A percentile compares a stretch with the other conserved stretches of the same genome.
Evolutionary conservation across 495 filamentous ascomycete species (phyloP).

Genomic region (Lichina pygmaea): DNA sequence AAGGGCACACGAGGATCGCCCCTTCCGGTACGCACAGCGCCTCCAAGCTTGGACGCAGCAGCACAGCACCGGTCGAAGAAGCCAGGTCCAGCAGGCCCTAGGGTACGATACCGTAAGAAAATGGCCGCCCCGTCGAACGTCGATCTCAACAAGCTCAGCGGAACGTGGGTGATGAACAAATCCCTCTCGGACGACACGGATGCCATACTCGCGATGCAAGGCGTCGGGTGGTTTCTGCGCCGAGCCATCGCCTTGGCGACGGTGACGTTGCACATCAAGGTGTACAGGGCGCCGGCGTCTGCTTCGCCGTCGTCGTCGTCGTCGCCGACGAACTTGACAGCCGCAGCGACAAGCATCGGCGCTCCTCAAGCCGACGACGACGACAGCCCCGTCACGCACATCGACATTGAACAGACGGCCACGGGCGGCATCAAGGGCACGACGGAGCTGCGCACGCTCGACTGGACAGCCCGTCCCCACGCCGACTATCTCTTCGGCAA

Average conservation of each 20-base stretch:
- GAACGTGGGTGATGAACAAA: slow-evolving; percentile 68
- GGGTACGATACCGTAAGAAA: slow-evolving; percentile 6
- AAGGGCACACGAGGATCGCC: no score
- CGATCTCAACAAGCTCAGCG: slow-evolving; percentile 47
- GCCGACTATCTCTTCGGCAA: slow-evolving; percentile 59
- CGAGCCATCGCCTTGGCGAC: slow-evolving; percentile 46
- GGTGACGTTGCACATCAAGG: slow-evolving; percentile 39
- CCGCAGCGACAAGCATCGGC: no score
- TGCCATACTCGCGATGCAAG: slow-evolving; percentile 51
- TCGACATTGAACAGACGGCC: slow-evolving; percentile 57
- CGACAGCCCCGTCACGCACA: slow-evolving; percentile 24
- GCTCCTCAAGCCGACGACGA: not conserved
- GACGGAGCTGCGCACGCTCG: slow-evolving; percentile 40
- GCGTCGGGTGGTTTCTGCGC: slow-evolving; percentile 58
- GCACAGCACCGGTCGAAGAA: no score
- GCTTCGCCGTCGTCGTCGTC: no score
- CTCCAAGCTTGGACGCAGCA: no score
- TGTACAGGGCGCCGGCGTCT: slow-evolving; percentile 16
- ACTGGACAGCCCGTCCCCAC: slow-evolving; percentile 44
- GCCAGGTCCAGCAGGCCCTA: no score
- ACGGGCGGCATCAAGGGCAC: slow-evolving; percentile 54
- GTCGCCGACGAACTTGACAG: no score
- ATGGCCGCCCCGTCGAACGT: slow-evolving; percentile 65
- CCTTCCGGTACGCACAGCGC: no score
- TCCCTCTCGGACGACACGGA: slow-evolving; percentile 45